Evolutionary conservation across 805 yeast genomes (phyloP), one percentile per base, ranked within the genome.

Genomic region (Sporopachydermia quercuum): DNA sequence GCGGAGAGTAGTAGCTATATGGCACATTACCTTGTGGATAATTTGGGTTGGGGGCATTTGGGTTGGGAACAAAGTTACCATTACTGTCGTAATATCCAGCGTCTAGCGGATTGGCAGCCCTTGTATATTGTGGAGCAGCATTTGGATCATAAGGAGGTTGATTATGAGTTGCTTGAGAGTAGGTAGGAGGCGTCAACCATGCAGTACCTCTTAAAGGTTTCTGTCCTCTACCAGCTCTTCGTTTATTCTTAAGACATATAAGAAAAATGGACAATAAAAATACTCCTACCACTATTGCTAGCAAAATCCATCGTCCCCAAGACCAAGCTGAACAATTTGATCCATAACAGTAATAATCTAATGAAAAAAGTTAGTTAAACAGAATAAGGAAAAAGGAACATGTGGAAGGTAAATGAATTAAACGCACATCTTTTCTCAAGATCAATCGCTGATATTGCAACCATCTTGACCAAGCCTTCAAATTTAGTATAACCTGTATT

Each of bases 121-220:
- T 81, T 0, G 85, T 71, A 46, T 81, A 81, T 53, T 54, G 35
- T 42, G 40, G 49, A 35, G 53, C 50, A 5, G 49, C 44, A 15
- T 48, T 42, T 11, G 53, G 49, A 19, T 58, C 50, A 40, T 57
- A 57, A 13, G 51, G 42, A 1, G 68, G 69, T 37, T 64, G 66
- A 40, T 67, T 61, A 46, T 73, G 69, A 42, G 72, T 76, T 39
- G 61, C 62, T 49, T 80, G 81, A 1, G 85, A 71, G 51, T 83
- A 83, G 6, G 77, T 65, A 0, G 93, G 93, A 4, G 95, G 95
- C 0, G 91, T 79, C 62, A 85, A 73, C 93, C 93, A 81, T 6
- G 81, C 71, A 1, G 91, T 81, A 5, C 89, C 89, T 43, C 71
- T 61, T 1, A 83, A 62, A 0, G 94, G 94, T 18, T 60, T 63